Evolutionary conservation across 176 grass and related monocot genomes (phyloP).

Genomic region (Neostapfia colusana): DNA sequence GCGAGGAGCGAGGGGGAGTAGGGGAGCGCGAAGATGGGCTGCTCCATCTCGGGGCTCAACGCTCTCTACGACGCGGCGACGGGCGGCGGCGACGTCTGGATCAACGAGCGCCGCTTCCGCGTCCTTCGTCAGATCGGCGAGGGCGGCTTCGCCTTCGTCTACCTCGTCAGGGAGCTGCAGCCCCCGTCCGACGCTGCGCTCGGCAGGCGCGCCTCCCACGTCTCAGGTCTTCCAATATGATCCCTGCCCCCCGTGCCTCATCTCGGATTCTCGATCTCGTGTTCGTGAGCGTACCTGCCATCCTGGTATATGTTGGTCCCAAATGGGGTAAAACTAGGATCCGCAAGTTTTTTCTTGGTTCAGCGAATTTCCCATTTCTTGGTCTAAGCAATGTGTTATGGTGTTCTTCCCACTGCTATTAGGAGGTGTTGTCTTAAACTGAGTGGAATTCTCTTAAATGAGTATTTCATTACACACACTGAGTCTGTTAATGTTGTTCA

Average conservation of each 20-base stretch:
- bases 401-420: background rate
- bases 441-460: background rate
- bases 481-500: constrained; percentile 37
- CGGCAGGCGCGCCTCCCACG: constrained; percentile 44
- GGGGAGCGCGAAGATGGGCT: constrained; percentile 56
- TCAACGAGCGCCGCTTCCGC: constrained; percentile 89
- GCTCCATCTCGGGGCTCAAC: constrained; percentile 85
- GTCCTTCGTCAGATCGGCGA: constrained; percentile 88
- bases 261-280: background rate
- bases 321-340: background rate
- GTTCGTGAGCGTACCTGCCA: background rate
- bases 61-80: constrained; percentile 73
- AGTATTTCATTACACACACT: background rate
- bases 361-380: background rate
- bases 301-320: background rate
- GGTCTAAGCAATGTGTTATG: background rate
- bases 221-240: constrained; percentile 58
- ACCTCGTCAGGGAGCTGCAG: constrained; percentile 77
- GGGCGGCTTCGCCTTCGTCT: constrained; percentile 94
- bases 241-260: background rate
- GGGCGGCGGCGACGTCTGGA: constrained; percentile 85
- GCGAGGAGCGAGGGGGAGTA: background rate
- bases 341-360: background rate
- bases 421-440: background rate
- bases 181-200: constrained; percentile 36